Base-by-base conservation (phyloP, 345 rosid species). In the Citrus mangshanensis region DNA sequence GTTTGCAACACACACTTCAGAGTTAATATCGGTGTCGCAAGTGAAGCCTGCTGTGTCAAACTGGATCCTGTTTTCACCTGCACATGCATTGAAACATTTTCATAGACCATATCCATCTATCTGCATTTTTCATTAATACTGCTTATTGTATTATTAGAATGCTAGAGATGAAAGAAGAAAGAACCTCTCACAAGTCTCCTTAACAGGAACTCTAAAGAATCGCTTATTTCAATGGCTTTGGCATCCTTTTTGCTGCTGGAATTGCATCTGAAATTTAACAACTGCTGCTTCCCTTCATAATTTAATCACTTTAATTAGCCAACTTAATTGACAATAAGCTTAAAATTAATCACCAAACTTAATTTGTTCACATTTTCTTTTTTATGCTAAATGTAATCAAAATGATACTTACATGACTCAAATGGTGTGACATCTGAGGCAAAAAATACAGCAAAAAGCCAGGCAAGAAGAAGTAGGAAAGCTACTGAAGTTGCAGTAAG, bases 21-120 rank as follows among this genome's bases (percentile, higher is more conserved):
- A 46, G 77, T 83, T 79, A 19, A 55, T 18, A 60, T 81, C 86
- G 16, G 74, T 30, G 12, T 81, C 78, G 80, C 86, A 83, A 25
- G 85, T 65, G 54, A 86, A 86, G 38, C 85, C 89, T 18, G 30
- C 35, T 16, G 46, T 18, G 22, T 81, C 82, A 8, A 86, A 80
- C 78, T 74, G 76, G 35, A 58, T 54, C 79, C 77, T 72, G 25
- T 86, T 82, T 34, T 84, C 83, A 19, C 82, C 89, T 85, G 85
- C 12, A 64, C 21, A 22, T 70, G 35, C 38, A 35, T 51, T 54
- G 24, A 32, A 40, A 62, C 37, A 40, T 54, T 71, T 9, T 28
- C 14, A 28, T 3, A 34, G 4, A 46, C 51, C 5, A 3, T 12
- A 46, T 46, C 18, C 51, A 46, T 46, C 51, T 8, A 35, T 35